A percentile compares a stretch with the other conserved stretches of the same genome.
Evolutionary conservation across 2,329 filamentous ascomycete genomes (phyloP).

Genomic region (Stagonosporopsis vannaccii): DNA sequence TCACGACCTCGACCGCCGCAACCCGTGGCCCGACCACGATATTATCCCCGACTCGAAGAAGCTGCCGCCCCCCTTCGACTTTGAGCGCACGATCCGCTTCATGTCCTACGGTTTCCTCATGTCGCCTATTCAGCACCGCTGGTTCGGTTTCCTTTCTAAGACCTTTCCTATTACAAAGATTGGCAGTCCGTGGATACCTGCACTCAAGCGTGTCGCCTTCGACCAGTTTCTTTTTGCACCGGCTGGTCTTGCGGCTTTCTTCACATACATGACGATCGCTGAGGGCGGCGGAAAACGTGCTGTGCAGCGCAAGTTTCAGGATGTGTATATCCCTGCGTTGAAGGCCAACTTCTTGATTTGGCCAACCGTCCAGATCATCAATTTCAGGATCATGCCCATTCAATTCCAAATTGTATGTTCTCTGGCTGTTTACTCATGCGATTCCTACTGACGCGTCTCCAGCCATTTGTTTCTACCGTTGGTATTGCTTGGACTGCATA

Average conservation of each 20-base stretch:
- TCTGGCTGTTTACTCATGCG: not conserved
- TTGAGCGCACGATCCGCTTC: constrained; percentile 91
- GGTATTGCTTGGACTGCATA: constrained; percentile 99
- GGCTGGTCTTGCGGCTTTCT: constrained; percentile 85
- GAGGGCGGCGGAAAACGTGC: constrained; percentile 88
- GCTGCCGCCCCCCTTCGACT: constrained; percentile 87
- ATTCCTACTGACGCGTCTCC: constrained; percentile 17
- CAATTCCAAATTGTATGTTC: constrained; percentile 91
- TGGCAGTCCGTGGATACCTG: constrained; percentile 71
- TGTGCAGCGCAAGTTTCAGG: constrained; percentile 82
- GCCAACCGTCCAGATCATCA: constrained; percentile 95
- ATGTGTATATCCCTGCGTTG: constrained; percentile 91
- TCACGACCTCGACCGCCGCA: constrained; percentile 83
- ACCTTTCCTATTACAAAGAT: constrained; percentile 86
- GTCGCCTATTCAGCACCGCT: constrained; percentile 93
- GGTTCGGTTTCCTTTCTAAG: constrained; percentile 86
- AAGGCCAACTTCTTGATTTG: constrained; percentile 96
- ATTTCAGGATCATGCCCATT: constrained; percentile 93
- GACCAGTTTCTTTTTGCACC: constrained; percentile 96
- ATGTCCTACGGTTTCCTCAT: constrained; percentile 98
- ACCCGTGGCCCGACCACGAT: constrained; percentile 70
- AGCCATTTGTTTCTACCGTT: constrained; percentile 95
- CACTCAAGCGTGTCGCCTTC: constrained; percentile 87
- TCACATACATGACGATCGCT: constrained; percentile 93
- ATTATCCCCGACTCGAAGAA: constrained; percentile 68